Evolutionary conservation across 495 filamentous ascomycete species (phyloP).

Genomic region (Friedmanniomyces simplex): DNA sequence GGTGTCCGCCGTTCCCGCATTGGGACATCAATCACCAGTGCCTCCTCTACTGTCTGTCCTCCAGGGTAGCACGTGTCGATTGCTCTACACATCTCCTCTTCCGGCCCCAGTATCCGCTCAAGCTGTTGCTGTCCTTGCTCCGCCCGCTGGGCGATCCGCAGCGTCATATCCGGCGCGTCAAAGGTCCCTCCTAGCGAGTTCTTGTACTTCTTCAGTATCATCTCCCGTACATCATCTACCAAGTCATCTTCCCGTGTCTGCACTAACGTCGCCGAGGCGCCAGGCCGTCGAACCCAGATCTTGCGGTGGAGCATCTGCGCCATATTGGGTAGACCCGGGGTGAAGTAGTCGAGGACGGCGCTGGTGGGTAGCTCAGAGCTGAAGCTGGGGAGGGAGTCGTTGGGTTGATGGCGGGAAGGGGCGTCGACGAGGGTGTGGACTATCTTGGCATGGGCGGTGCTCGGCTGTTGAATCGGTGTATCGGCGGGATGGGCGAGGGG

Average conservation of each 20-base stretch:
- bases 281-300: slow-evolving; percentile 85
- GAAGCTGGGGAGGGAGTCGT: not conserved
- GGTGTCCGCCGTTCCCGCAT: slow-evolving; percentile 58
- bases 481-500: not conserved
- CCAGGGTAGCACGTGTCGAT: slow-evolving; percentile 81
- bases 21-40: slow-evolving; percentile 82
- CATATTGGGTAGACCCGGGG: slow-evolving; percentile 19
- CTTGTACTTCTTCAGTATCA: slow-evolving; percentile 83
- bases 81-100: slow-evolving; percentile 69
- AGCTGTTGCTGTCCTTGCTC: slow-evolving; percentile 34
- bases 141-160: slow-evolving; percentile 51
- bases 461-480: not conserved
- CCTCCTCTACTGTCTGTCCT: slow-evolving; percentile 83
- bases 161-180: slow-evolving; percentile 75
- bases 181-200: slow-evolving; percentile 83
- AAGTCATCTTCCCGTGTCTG: slow-evolving; percentile 77
- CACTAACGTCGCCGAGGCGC: slow-evolving; percentile 77
- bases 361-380: not conserved
- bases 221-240: slow-evolving; percentile 89
- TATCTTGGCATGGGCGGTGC: slow-evolving; percentile 13
- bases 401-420: not conserved
- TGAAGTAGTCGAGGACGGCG: slow-evolving; percentile 2
- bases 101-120: slow-evolving; percentile 68
- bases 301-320: slow-evolving; percentile 59
- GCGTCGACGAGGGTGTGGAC: slow-evolving; percentile 16